Base-by-base conservation (phyloP, 805 yeast species). In the Starmerella tilneyi region DNA sequence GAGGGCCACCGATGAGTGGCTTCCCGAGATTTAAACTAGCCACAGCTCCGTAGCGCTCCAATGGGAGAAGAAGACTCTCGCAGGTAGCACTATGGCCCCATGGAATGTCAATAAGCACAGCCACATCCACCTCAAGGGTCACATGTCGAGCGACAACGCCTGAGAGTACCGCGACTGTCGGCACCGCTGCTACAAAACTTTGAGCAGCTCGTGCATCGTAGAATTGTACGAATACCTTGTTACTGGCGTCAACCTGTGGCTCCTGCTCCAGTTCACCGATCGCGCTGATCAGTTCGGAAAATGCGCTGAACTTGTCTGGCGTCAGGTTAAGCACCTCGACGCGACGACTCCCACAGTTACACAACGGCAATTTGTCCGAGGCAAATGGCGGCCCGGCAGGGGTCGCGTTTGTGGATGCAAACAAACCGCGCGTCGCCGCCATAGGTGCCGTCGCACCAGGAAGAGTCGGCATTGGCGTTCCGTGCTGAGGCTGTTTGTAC, bases 241-340 rank as follows among this genome's bases (percentile, higher is more conserved):
- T 19, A 5, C 16, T 17, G 11, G 31, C 6, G 13, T 26, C 22
- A 12, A 15, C 23, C 9, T 32, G 19, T 2, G 40, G 44, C 23
- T 34, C n/a, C 6, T 23, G 31, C 33, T 40, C 38, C 7, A 45
- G 16, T 13, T 45, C 44, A 2, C 48, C 48, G 1, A 35, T 38
- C 23, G 26, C 4, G n/a, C 24, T 13, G 4, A 39, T 30, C 12
- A 45, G 15, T 2, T 41, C 43, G 12, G 29, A n/a, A 9, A 45
- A 12, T 1, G 13, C 5, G 21, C 5, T 20, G n/a, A 26, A 39
- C 21, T 28, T 17, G n/a, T 29, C 29, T 4, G 35, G n/a, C 9
- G 46, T 35, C 4, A 43, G 8, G 31, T 19, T 21, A 2, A 7
- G 9, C n/a, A 44, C 23, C n/a, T 21, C 37, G 7, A 44, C n/a